These are phyloP conservation scores for Stagonosporopsis cucurbitacearum DNA, from an alignment of 2,329 filamentous ascomycete species.

Conservation along the genomic window DNA sequence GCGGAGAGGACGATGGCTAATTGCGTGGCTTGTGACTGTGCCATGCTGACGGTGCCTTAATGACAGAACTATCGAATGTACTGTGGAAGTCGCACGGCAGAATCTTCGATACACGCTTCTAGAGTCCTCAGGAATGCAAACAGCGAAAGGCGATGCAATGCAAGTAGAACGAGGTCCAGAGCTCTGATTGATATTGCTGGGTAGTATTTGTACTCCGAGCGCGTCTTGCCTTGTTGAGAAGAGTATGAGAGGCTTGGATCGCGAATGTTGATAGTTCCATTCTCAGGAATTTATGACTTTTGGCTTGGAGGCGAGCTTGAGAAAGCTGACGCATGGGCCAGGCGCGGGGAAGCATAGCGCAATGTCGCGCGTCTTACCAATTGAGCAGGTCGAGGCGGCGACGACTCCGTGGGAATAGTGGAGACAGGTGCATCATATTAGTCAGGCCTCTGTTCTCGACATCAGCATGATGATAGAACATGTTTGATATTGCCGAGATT, in stretches of 20 bases:
- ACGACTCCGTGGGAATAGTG: conserved; percentile 3
- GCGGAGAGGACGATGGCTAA: conserved; percentile 32
- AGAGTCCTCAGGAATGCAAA: conserved; percentile 13
- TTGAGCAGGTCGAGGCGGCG: conserved; percentile 6
- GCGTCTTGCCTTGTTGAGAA: conserved; percentile 4
- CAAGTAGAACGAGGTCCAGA: background rate
- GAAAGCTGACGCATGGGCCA: conserved; percentile 13
- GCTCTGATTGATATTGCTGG: conserved; percentile 6
- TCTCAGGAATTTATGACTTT: conserved; percentile 5
- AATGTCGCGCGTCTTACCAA: conserved; percentile 7
- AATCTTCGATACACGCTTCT: conserved; percentile 4
- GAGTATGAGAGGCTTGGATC: conserved; percentile 2
- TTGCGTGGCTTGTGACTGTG: conserved; percentile 31
- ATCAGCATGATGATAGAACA: background rate
- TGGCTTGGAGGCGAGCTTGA: background rate
- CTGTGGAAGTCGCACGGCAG: conserved; percentile 1
- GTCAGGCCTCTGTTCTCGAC: background rate
- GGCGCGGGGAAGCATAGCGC: conserved; percentile 11
- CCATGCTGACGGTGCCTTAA: conserved; percentile 25
- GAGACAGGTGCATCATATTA: conserved; percentile 2
- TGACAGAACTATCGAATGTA: background rate
- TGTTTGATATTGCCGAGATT: background rate
- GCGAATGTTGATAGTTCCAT: background rate
- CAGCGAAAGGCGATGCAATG: conserved; percentile 1
- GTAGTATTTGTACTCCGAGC: conserved; percentile 12